phyloP scores from a whole-genome alignment of 73 alveolate species.

The Uronychia setigera region DNA sequence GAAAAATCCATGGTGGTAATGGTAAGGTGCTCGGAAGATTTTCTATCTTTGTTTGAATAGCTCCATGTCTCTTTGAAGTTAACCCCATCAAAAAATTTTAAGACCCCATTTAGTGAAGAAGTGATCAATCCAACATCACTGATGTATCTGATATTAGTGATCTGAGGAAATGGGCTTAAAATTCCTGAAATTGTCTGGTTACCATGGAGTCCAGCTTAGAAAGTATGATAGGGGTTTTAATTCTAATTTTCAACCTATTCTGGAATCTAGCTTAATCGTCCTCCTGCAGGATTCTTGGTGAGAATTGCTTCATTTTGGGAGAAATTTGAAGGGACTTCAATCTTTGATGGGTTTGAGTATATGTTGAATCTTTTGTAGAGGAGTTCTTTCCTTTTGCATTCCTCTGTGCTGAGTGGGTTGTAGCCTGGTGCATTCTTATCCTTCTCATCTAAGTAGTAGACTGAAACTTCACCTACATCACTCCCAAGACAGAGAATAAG shows the following conservation, averaged over 20 bases:
- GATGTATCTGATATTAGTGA: slow-evolving; percentile 34
- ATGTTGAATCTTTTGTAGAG: not conserved
- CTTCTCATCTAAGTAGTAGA: slow-evolving; percentile 51
- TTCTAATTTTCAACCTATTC: not conserved
- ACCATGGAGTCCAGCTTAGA: not conserved
- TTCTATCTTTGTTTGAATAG: slow-evolving; percentile 25
- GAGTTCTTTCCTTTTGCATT: not conserved
- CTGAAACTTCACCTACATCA: slow-evolving; percentile 36
- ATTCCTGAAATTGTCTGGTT: not conserved
- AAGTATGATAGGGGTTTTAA: not conserved
- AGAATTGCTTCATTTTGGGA: not conserved
- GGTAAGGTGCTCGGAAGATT: slow-evolving; percentile 18
- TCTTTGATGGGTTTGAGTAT: not conserved
- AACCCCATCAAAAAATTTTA: slow-evolving; percentile 51
- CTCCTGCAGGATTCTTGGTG: not conserved
- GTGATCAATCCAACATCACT: slow-evolving; percentile 41
- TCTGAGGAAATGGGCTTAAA: not conserved
- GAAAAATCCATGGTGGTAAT: slow-evolving; percentile 32
- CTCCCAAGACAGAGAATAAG: slow-evolving; percentile 53
- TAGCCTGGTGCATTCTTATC: not conserved
- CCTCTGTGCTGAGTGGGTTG: not conserved
- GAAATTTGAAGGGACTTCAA: not conserved
- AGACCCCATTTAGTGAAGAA: slow-evolving; percentile 36
- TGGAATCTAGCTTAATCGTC: not conserved
- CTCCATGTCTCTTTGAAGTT: slow-evolving; percentile 49